A percentile compares a stretch with the other conserved stretches of the same genome.
These are phyloP conservation scores for Colletotrichum echinochloae DNA, from an alignment of 2,329 filamentous ascomycete genomes.

Conservation along the genomic window DNA sequence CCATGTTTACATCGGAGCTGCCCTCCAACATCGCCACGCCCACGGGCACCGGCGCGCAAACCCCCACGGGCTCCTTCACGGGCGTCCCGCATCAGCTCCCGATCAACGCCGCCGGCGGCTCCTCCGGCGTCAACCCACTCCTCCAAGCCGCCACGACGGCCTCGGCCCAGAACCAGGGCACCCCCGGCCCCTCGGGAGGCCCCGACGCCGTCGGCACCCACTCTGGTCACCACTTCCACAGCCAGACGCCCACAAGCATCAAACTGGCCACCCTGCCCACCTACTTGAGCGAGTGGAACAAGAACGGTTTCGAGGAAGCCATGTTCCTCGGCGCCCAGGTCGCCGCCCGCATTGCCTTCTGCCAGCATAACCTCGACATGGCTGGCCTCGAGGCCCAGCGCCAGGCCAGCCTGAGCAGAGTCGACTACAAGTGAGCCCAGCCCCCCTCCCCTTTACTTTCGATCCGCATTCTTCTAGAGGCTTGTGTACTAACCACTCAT, in stretches of 20 bases:
- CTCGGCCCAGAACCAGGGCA: slow-evolving; percentile 53
- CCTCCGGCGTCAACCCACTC: slow-evolving; percentile 83
- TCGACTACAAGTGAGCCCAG: slow-evolving; percentile 73
- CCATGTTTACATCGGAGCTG: slow-evolving; percentile 96
- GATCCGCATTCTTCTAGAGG: neutral
- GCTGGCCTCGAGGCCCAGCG: slow-evolving; percentile 64
- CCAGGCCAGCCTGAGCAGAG: slow-evolving; percentile 67
- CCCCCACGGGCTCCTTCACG: slow-evolving; percentile 75
- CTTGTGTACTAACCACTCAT: slow-evolving; percentile 29
- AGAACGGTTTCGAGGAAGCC: slow-evolving; percentile 81
- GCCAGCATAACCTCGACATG: slow-evolving; percentile 68
- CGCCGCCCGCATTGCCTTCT: slow-evolving; percentile 74
- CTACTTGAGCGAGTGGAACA: slow-evolving; percentile 93
- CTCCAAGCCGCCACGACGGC: slow-evolving; percentile 90
- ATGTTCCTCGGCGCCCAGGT: slow-evolving; percentile 90
- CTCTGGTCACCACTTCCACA: slow-evolving; percentile 66
- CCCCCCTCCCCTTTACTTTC: neutral
- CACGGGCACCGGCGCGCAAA: slow-evolving; percentile 89
- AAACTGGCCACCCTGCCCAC: slow-evolving; percentile 82
- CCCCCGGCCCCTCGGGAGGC: slow-evolving; percentile 52
- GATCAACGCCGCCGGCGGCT: slow-evolving; percentile 47
- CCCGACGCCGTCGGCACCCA: slow-evolving; percentile 52
- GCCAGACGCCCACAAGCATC: slow-evolving; percentile 85
- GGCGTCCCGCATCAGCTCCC: slow-evolving; percentile 66
- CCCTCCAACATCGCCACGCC: slow-evolving; percentile 95